Conservation (phyloP, 1,284 basidiomycete genomes). For the Gomphus bonarii region DNA sequence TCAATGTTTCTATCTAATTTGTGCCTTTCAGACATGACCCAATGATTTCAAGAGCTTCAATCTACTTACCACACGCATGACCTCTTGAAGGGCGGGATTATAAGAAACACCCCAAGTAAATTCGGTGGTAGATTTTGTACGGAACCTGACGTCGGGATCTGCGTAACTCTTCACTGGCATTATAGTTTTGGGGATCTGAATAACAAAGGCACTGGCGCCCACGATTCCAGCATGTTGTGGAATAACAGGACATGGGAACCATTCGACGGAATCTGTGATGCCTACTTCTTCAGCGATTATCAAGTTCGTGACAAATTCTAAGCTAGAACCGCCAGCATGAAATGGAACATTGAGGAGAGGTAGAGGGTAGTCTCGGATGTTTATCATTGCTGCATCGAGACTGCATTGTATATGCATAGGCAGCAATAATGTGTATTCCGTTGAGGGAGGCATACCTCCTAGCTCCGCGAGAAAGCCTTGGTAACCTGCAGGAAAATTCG, state of each 20-base stretch:
- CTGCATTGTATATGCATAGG: slow-evolving; percentile 76
- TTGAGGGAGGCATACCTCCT: slow-evolving; percentile 66
- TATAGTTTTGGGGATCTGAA: slow-evolving; percentile 82
- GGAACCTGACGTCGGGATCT: slow-evolving; percentile 59
- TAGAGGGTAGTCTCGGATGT: slow-evolving; percentile 76
- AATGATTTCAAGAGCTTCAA: neutral
- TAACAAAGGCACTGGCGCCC: slow-evolving; percentile 45
- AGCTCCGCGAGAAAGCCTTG: slow-evolving; percentile 63
- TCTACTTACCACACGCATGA: slow-evolving; percentile 49
- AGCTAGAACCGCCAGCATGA: slow-evolving; percentile 32
- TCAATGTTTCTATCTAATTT: slow-evolving; percentile 59
- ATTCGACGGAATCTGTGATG: slow-evolving; percentile 57
- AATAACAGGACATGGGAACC: slow-evolving; percentile 60
- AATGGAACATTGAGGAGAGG: slow-evolving; percentile 55
- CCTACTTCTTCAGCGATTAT: slow-evolving; percentile 90
- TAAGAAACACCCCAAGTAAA: slow-evolving; percentile 91
- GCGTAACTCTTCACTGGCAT: slow-evolving; percentile 96
- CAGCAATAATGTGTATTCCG: slow-evolving; percentile 71
- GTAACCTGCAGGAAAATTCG: slow-evolving; percentile 48
- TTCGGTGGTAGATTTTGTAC: slow-evolving; percentile 57
- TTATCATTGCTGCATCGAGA: slow-evolving; percentile 50
- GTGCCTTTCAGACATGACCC: neutral
- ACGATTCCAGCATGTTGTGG: slow-evolving; percentile 39
- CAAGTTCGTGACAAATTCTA: slow-evolving; percentile 70
- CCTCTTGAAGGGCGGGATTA: slow-evolving; percentile 77